phyloP scores from a whole-genome alignment of 306 rosid species.

The Dicorynia guianensis region DNA sequence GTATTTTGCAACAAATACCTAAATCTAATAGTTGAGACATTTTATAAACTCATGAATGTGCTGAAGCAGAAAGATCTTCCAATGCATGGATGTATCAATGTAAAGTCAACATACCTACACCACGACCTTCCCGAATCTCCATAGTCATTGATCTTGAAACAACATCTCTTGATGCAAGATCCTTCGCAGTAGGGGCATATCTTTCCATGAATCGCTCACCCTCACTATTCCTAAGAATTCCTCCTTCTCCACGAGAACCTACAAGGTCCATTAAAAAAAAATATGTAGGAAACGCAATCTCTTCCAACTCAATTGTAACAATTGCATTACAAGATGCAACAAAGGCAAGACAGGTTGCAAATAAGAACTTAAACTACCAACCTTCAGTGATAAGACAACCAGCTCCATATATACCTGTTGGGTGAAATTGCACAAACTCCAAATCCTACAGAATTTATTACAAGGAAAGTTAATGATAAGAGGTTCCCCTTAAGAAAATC shows the following conservation, averaged over 20 bases:
- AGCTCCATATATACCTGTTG: slow-evolving; percentile 97
- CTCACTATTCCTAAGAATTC: slow-evolving; percentile 93
- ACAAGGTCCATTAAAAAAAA: slow-evolving; percentile 41
- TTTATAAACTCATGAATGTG: background rate
- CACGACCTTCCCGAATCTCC: slow-evolving; percentile 98
- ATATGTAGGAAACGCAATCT: slow-evolving; percentile 26
- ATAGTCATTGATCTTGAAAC: slow-evolving; percentile 97
- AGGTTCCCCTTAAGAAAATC: slow-evolving; percentile 27
- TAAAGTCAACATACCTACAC: slow-evolving; percentile 73
- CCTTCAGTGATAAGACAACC: slow-evolving; percentile 99
- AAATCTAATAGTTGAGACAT: slow-evolving; percentile 22
- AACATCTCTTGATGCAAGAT: slow-evolving; percentile 97
- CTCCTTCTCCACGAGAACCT: slow-evolving; percentile 99
- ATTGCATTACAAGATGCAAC: slow-evolving; percentile 30
- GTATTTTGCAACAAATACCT: background rate
- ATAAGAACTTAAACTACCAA: slow-evolving; percentile 44
- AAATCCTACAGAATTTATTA: slow-evolving; percentile 69
- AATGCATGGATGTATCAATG: slow-evolving; percentile 1
- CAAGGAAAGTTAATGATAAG: slow-evolving; percentile 13
- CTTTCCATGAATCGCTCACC: slow-evolving; percentile 99
- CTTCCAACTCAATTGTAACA: slow-evolving; percentile 28
- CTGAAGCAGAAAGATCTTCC: background rate
- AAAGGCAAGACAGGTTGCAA: slow-evolving; percentile 20
- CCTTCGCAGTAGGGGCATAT: slow-evolving; percentile 97
- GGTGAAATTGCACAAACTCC: slow-evolving; percentile 98